Evolutionary conservation across 2,329 filamentous ascomycete species (phyloP).

Genomic region (Westerdykella sp.): DNA sequence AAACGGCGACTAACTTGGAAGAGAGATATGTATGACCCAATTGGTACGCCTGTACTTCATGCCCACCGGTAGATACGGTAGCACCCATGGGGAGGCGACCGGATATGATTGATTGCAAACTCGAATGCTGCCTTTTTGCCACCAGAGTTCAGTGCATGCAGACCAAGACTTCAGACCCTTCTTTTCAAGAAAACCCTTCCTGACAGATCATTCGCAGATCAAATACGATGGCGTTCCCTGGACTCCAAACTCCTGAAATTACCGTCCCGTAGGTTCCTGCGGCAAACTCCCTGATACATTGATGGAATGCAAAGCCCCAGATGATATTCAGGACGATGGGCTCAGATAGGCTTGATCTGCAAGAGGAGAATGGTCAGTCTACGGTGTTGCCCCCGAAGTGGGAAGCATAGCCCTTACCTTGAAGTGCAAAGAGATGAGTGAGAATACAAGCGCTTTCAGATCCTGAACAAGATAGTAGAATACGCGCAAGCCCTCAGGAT

Average conservation of each 20-base stretch:
- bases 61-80: no score
- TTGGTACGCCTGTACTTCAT: no score
- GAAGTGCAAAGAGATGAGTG: slow-evolving; percentile 92
- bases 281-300: slow-evolving; percentile 2
- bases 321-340: slow-evolving; percentile 1
- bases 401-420: slow-evolving; percentile 53
- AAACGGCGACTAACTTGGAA: no score
- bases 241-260: slow-evolving; percentile 8
- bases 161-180: not conserved
- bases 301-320: slow-evolving; percentile 11
- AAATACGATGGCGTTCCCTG: not conserved
- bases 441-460: slow-evolving; percentile 93
- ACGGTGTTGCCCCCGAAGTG: not conserved
- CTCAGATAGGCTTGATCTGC: slow-evolving; percentile 65
- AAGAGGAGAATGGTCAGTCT: not conserved
- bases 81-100: no score
- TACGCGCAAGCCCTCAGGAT: slow-evolving; percentile 90
- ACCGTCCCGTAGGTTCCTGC: not conserved
- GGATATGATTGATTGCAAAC: no score
- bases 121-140: no score
- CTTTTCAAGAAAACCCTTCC: no score
- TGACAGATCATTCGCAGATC: no score
- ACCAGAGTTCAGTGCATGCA: no score
- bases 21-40: no score
- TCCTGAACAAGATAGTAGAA: slow-evolving; percentile 99